Evolutionary conservation across 1,139 yeast genomes (phyloP), one percentile per base, ranked within the genome.

Genomic region (Suzukiozyma palmioleophila): DNA sequence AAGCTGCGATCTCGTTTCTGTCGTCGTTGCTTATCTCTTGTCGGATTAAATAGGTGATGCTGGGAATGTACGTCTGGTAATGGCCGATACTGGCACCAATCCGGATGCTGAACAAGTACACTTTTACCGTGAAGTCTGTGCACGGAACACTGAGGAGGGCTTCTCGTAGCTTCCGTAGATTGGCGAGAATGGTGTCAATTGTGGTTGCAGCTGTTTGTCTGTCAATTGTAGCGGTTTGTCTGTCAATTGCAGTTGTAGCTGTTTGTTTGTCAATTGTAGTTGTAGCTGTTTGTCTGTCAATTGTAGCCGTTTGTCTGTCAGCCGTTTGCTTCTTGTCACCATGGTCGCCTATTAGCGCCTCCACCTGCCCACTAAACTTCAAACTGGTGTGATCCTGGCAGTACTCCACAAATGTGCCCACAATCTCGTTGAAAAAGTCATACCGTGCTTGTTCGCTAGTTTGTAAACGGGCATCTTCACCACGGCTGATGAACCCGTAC

Each of bases 401-500:
- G 43, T 59, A 64, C 11, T 40, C 38, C 1, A 57, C 49, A 41
- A 69, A 69, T 6, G 54, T 50, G 11, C 43, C 43, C 16, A 72
- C 52, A 7, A 77, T 69, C 26, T 53, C 46, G 3, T 53, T 52
- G 48, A 72, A 78, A 43, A 60, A 72, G 26, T 48, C 55, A 13
- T 51, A 54, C 43, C 82, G 56, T 11, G 68, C 76, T 5, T 46
- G 41, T 11, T 56, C 55, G 47, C 73, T 74, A n/a, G 61, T 49
- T 44, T 74, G 79, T 22, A 80, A 58, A 32, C 75, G 53, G 37
- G 55, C 54, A 44, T 77, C 84, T 40, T 78, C 84, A 1, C 85
- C 85, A 39, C 85, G 60, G 46, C 85, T 79, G 1, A 77, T 58
- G 34, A 71, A 62, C 0, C 86, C 86, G 48, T 71, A 77, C 5